Evolutionary conservation across 192 early-diverging fungal species (phyloP).

Genomic region (Mortierella alpina): DNA sequence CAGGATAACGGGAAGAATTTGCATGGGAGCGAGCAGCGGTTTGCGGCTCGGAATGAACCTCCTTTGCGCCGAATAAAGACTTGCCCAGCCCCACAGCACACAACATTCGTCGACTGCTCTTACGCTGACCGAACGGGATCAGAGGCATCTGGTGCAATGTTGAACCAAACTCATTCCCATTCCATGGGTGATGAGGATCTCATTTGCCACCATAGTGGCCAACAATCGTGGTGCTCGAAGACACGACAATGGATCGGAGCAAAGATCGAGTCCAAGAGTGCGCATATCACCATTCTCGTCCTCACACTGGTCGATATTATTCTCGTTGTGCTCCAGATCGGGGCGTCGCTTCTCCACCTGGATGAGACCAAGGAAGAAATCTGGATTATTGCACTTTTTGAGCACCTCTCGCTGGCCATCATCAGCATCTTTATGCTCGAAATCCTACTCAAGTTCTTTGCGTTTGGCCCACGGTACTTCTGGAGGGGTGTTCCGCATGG

Average conservation of each 20-base stretch:
- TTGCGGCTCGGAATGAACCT: too few relatives aligned
- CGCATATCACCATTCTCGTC: slow-evolving; percentile 24
- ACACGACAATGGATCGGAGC: slow-evolving; percentile 4
- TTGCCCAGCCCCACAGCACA: slow-evolving; percentile 9
- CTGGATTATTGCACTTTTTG: slow-evolving; percentile 46
- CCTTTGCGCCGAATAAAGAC: slow-evolving; percentile 12
- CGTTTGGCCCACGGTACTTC: slow-evolving; percentile 61
- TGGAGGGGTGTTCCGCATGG: slow-evolving; percentile 16
- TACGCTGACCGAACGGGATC: neutral
- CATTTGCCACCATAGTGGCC: neutral
- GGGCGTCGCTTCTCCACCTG: slow-evolving; percentile 28
- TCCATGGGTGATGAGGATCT: neutral
- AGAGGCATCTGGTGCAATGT: too few relatives aligned
- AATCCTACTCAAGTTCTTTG: slow-evolving; percentile 51
- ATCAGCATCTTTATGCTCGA: slow-evolving; percentile 61
- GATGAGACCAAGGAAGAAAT: slow-evolving; percentile 38
- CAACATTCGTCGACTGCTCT: neutral
- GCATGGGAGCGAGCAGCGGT: too few relatives aligned
- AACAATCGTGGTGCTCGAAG: neutral
- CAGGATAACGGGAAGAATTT: too few relatives aligned
- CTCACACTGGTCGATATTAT: slow-evolving; percentile 35
- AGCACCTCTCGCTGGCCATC: slow-evolving; percentile 48
- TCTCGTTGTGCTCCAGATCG: slow-evolving; percentile 36
- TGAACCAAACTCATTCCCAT: neutral
- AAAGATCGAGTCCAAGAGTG: slow-evolving; percentile 10